Evolutionary conservation across 2,329 filamentous ascomycete species (phyloP).

Genomic region (Diaporthe ampelina): DNA sequence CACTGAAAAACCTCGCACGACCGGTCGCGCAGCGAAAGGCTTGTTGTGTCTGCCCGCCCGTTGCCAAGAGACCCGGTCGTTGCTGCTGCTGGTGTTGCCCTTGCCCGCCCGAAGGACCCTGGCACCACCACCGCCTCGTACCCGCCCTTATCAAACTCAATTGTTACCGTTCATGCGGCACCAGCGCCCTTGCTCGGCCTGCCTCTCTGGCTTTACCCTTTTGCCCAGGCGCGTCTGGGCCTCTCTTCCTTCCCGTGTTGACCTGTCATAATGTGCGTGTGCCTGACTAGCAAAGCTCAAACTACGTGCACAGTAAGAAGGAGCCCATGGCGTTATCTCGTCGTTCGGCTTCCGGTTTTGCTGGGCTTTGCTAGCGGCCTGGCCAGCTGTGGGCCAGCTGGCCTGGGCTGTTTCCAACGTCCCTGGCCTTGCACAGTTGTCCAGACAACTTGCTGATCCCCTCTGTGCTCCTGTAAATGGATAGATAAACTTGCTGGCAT

Average conservation of each 20-base stretch:
- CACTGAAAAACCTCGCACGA: background rate
- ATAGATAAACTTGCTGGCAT: too few species aligned
- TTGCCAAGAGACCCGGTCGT: conserved; percentile 2
- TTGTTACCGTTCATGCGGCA: conserved; percentile 27
- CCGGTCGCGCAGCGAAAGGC: background rate
- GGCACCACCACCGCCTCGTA: background rate
- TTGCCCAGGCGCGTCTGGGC: background rate
- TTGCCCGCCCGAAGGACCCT: conserved; percentile 11
- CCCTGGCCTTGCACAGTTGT: background rate
- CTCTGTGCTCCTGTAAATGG: too few species aligned
- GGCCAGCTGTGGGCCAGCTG: background rate
- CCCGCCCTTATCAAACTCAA: conserved; percentile 34
- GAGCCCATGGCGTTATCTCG: background rate
- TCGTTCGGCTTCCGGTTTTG: background rate
- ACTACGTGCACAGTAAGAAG: background rate
- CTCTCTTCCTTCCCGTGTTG: background rate
- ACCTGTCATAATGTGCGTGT: background rate
- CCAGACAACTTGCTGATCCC: too few species aligned
- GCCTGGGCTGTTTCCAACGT: background rate
- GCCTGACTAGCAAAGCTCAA: background rate
- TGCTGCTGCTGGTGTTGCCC: too few species aligned
- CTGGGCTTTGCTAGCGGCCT: background rate
- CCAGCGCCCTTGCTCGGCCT: conserved; percentile 23
- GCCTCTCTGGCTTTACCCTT: background rate
- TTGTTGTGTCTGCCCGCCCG: conserved; percentile 13